Evolutionary conservation across 1,284 basidiomycete species (phyloP).

Genomic region (Apiotrichum veenhuisii): DNA sequence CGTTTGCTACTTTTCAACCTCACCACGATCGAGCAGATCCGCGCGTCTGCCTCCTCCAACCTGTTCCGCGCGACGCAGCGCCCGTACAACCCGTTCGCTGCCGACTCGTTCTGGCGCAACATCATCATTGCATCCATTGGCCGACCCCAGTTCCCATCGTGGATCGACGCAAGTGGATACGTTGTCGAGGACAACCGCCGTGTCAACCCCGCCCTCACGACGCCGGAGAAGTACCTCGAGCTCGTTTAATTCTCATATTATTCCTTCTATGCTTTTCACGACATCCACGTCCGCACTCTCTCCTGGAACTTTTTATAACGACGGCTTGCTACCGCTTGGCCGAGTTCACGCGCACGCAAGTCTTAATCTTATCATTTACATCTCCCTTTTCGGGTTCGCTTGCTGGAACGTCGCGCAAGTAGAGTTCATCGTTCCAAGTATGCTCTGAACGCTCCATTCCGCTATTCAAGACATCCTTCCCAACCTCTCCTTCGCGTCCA

Average conservation of each 20-base stretch:
- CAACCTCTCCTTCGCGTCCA: too few species aligned
- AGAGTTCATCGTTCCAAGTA: too few species aligned
- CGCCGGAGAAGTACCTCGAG: conserved; percentile 25
- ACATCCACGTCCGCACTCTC: too few species aligned
- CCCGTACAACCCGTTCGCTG: conserved; percentile 47
- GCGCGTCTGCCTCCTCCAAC: conserved; percentile 39
- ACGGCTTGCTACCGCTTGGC: too few species aligned
- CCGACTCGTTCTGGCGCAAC: conserved; percentile 34
- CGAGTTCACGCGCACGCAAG: too few species aligned
- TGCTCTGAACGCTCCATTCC: too few species aligned
- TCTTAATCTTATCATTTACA: too few species aligned
- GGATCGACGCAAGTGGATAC: conserved; percentile 44
- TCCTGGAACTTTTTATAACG: background rate
- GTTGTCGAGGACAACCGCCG: conserved; percentile 29
- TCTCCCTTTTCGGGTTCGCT: too few species aligned
- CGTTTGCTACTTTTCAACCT: conserved; percentile 74
- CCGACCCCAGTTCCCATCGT: conserved; percentile 46
- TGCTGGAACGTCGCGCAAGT: too few species aligned
- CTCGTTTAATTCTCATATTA: conserved; percentile 12
- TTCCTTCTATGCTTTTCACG: background rate
- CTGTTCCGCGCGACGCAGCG: conserved; percentile 29
- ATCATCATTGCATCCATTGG: conserved; percentile 41
- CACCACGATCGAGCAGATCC: conserved; percentile 78
- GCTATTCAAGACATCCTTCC: too few species aligned
- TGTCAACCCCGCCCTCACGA: conserved; percentile 44